Evolutionary conservation across 2,329 filamentous ascomycete species (phyloP), one percentile per base, ranked within the genome.

Genomic region (Fusarium longipes): DNA sequence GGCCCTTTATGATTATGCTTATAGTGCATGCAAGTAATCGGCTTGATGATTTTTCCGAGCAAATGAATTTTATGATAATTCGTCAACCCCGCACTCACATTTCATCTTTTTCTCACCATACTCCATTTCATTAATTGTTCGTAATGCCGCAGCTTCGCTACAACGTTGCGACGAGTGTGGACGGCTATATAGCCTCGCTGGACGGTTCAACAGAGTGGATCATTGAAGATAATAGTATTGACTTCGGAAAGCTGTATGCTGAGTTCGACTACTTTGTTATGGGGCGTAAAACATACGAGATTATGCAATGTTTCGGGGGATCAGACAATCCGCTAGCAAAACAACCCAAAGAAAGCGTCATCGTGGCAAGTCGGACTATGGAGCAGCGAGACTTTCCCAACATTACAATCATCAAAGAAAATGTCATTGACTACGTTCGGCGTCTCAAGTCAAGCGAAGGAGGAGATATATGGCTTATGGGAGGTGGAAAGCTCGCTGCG

Each of bases 391-490:
- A 74, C 0, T 57, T 74, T 17, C 68, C 74, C 0, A 14, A 47
- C 0, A 65, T 78, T 9, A 77, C 74, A 1, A 51, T 78, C 4
- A 15, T 78, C 5, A 25, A 47, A 1, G 50, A 57, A 3, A 66
- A 63, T 8, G 62, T 71, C 17, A 32, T 72, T 12, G 64, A 65
- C 1, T 40, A 57, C 7, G 57, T 79, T 8, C 43, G 50, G 20
- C 18, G 52, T 8, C 39, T 76, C 3, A 77, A 75, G 38, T 45
- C 25, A 1, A n/a, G 50, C 10, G 36, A 51, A 0, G 72, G 68
- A 1, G 73, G 70, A 44, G 71, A 77, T 33, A 73, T 79, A 8
- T 80, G 78, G 78, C 67, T 79, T 1, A 77, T 79, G 75, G 78
- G 78, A 8, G 78, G 78, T 1, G 74, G 73, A 1, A 52, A 65